Percentiles rank a stretch among this genome's conserved stretches.
These are phyloP conservation scores for Narthecium ossifragum DNA, from an alignment of 106 monocot genomes.

Conservation along the genomic window DNA sequence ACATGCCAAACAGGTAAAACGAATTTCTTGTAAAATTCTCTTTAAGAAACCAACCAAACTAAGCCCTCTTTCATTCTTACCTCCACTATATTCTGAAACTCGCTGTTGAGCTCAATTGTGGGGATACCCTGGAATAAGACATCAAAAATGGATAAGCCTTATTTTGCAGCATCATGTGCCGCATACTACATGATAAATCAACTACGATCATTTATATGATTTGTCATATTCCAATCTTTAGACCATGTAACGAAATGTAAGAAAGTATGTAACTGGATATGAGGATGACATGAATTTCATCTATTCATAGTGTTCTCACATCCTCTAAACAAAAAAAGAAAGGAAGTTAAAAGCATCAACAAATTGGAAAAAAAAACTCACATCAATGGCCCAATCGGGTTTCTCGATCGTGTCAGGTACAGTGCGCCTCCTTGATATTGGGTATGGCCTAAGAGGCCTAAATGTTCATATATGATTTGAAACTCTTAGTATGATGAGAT, in stretches of 20 bases:
- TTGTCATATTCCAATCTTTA: no score
- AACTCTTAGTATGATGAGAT: not conserved
- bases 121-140: conserved; percentile 66
- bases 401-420: conserved; percentile 62
- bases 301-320: no score
- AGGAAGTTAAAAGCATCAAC: not conserved
- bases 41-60: not conserved
- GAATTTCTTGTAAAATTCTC: not conserved
- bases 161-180: no score
- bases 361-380: conserved; percentile 25
- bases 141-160: no score
- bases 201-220: no score
- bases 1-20: conserved; percentile 5
- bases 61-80: conserved; percentile 22
- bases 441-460: conserved; percentile 80
- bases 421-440: conserved; percentile 70
- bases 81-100: conserved; percentile 86
- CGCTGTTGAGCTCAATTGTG: conserved; percentile 89
- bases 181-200: not conserved
- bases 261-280: no score
- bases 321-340: not conserved
- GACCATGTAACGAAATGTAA: no score
- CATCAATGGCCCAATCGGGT: conserved; percentile 97
- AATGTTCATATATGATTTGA: conserved; percentile 13
- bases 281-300: no score